Evolutionary conservation across 78 protist species (phyloP).

Genomic region (Dictyostelium capitatum): DNA sequence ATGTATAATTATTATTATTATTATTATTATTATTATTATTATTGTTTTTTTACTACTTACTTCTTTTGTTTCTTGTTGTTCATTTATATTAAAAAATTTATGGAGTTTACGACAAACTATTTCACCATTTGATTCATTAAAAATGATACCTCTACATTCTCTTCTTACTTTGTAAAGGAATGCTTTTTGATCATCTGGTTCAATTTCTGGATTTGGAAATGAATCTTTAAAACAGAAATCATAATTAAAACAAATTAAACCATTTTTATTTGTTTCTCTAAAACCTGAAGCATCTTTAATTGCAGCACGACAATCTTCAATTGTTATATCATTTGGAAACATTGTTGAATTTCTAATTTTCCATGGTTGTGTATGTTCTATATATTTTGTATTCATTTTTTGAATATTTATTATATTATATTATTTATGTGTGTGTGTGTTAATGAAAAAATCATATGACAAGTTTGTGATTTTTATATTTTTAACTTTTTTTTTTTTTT

Average conservation of each 20-base stretch:
- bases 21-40: too few relatives aligned
- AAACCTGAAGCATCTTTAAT: slow-evolving; percentile 54
- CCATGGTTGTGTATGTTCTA: slow-evolving; percentile 15
- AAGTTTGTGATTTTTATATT: not conserved
- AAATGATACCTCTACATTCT: slow-evolving; percentile 73
- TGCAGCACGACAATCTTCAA: slow-evolving; percentile 69
- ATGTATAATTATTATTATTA: too few relatives aligned
- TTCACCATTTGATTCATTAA: slow-evolving; percentile 24
- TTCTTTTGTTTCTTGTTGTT: slow-evolving; percentile 46
- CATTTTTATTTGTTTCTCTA: slow-evolving; percentile 28
- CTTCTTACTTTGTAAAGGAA: slow-evolving; percentile 63
- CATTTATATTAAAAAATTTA: slow-evolving; percentile 70
- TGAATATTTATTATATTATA: not conserved
- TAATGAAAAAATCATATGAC: not conserved
- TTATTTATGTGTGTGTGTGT: not conserved
- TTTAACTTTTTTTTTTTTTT: not conserved
- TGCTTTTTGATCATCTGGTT: slow-evolving; percentile 23
- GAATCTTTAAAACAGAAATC: slow-evolving; percentile 48
- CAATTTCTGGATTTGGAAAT: slow-evolving; percentile 42
- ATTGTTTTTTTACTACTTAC: slow-evolving; percentile 33
- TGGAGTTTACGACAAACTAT: slow-evolving; percentile 54
- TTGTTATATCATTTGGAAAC: slow-evolving; percentile 52
- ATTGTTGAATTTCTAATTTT: slow-evolving; percentile 25
- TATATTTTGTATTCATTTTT: slow-evolving; percentile 2
- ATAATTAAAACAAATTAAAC: slow-evolving; percentile 50